phyloP scores from a whole-genome alignment of 371 early-diverging fungal species.

The Mortierella sp. region DNA sequence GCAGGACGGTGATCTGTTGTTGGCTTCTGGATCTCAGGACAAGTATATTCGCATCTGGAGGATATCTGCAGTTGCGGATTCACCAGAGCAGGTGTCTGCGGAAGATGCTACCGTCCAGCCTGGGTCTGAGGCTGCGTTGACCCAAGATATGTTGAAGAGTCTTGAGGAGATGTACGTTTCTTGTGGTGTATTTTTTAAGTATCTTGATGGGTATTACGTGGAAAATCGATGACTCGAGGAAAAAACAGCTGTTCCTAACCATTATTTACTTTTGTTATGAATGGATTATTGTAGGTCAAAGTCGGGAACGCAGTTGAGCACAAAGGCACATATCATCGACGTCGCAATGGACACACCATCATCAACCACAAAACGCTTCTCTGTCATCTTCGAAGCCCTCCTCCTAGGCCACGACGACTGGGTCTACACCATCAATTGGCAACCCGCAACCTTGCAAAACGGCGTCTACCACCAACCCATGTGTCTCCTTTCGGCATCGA shows the following conservation, averaged over 20 bases:
- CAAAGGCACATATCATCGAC: conserved; percentile 82
- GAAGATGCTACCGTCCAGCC: conserved; percentile 8
- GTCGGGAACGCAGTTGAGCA: conserved; percentile 76
- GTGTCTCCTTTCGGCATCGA: conserved; percentile 88
- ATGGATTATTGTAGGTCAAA: conserved; percentile 54
- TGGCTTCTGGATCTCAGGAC: conserved; percentile 95
- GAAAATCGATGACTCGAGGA: no score
- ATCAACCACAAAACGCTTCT: conserved; percentile 61
- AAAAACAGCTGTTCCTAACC: background rate
- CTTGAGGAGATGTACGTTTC: conserved; percentile 68
- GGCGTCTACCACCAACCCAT: conserved; percentile 73
- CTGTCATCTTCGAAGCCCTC: conserved; percentile 89
- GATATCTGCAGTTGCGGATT: conserved; percentile 63
- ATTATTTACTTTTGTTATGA: background rate
- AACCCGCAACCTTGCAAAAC: conserved; percentile 55
- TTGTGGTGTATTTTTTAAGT: background rate
- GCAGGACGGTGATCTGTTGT: conserved; percentile 80
- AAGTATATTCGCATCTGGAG: conserved; percentile 94
- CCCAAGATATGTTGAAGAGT: conserved; percentile 67
- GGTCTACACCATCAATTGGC: conserved; percentile 92
- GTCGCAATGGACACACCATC: conserved; percentile 50
- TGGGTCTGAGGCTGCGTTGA: conserved; percentile 41
- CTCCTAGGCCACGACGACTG: conserved; percentile 97
- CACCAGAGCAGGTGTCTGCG: background rate
- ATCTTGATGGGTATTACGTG: background rate